phyloP scores from a whole-genome alignment of 441 rosid genomes.

The Manihot esculenta region DNA sequence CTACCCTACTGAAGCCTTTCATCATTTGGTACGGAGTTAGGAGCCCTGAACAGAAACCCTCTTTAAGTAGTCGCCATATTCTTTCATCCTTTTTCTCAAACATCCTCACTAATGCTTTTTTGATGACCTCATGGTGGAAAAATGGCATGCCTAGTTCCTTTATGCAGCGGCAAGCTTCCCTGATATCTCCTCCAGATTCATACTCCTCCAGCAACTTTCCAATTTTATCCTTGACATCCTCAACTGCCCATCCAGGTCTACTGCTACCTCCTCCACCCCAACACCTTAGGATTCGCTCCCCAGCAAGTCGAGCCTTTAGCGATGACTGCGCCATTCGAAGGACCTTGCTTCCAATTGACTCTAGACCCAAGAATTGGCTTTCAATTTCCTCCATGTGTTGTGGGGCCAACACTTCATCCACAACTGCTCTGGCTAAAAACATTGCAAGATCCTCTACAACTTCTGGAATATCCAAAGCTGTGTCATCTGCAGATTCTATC shows the following conservation, averaged over 20 bases:
- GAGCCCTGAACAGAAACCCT: constrained; percentile 66
- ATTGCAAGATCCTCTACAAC: constrained; percentile 84
- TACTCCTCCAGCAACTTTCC: constrained; percentile 69
- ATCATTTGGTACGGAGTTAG: constrained; percentile 73
- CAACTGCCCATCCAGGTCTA: constrained; percentile 63
- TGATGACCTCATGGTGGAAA: constrained; percentile 84
- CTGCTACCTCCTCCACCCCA: constrained; percentile 76
- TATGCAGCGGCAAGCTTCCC: constrained; percentile 77
- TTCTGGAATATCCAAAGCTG: constrained; percentile 72
- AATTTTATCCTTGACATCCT: constrained; percentile 75
- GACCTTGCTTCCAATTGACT: constrained; percentile 55
- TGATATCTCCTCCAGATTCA: constrained; percentile 66
- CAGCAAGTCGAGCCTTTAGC: constrained; percentile 68
- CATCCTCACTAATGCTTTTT: constrained; percentile 57
- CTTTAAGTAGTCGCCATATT: constrained; percentile 54
- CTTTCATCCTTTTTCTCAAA: constrained; percentile 68
- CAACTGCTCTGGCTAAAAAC: constrained; percentile 80
- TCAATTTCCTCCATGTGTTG: constrained; percentile 65
- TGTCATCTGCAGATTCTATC: constrained; percentile 81
- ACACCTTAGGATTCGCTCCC: constrained; percentile 78
- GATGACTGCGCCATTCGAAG: constrained; percentile 74
- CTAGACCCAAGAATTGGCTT: constrained; percentile 44
- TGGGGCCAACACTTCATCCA: constrained; percentile 82
- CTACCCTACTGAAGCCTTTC: constrained; percentile 70
- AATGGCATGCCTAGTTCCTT: constrained; percentile 87